Evolutionary conservation across 257 asterid species (phyloP).

Genomic region (Jacaranda mimosifolia): DNA sequence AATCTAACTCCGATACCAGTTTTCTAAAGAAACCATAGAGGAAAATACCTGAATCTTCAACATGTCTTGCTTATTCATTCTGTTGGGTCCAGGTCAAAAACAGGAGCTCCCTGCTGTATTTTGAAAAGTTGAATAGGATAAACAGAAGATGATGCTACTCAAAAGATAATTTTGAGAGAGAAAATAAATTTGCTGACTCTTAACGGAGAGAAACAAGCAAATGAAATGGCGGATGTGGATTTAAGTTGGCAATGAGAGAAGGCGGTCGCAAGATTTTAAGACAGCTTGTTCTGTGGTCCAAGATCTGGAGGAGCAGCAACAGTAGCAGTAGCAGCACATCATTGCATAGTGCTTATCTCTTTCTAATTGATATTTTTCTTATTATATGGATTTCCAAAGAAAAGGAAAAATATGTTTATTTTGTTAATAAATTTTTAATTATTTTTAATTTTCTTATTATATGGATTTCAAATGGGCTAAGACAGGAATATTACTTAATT

Average conservation of each 20-base stretch:
- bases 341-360: neutral
- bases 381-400: neutral
- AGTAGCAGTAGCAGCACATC: neutral
- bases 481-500: too few species aligned
- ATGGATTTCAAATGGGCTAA: too few species aligned
- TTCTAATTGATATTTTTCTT: neutral
- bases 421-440: too few species aligned
- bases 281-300: conserved; percentile 17
- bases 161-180: conserved; percentile 18
- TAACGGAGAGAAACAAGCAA: neutral
- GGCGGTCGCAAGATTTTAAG: conserved; percentile 34
- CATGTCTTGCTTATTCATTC: conserved; percentile 68
- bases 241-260: neutral
- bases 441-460: too few species aligned
- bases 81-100: conserved; percentile 7
- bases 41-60: conserved; percentile 62
- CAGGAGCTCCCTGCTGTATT: neutral
- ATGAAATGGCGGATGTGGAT: neutral
- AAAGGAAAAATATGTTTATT: too few species aligned
- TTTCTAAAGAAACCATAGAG: neutral
- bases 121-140: neutral
- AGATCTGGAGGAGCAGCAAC: neutral
- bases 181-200: conserved; percentile 1
- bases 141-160: neutral
- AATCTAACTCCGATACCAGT: too few species aligned